Conservation (phyloP, 352 stramenopile species). For the Globisporangium irregulare region DNA sequence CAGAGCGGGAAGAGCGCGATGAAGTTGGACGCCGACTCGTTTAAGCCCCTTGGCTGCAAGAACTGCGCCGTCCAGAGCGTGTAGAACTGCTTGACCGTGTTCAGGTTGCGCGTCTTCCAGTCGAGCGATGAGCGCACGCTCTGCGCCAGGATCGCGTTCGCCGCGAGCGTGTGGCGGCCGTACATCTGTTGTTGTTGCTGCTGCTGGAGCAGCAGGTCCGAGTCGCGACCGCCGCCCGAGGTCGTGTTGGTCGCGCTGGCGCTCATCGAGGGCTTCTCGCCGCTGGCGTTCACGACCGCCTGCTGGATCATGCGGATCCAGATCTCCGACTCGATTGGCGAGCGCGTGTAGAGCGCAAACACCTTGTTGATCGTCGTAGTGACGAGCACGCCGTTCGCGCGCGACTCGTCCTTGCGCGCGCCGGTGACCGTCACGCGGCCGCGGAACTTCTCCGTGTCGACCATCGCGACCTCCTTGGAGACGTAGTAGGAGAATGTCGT, state of each 20-base stretch:
- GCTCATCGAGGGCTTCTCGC: slow-evolving; percentile 50
- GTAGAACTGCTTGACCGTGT: slow-evolving; percentile 84
- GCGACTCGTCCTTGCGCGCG: slow-evolving; percentile 55
- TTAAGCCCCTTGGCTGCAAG: slow-evolving; percentile 44
- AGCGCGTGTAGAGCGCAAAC: slow-evolving; percentile 84
- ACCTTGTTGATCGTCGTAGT: slow-evolving; percentile 86
- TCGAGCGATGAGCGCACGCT: slow-evolving; percentile 75
- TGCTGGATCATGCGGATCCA: slow-evolving; percentile 86
- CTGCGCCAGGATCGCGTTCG: slow-evolving; percentile 35
- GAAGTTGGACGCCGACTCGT: slow-evolving; percentile 59
- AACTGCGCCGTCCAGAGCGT: slow-evolving; percentile 76
- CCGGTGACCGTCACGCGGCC: slow-evolving; percentile 79
- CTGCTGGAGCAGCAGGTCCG: slow-evolving; percentile 31
- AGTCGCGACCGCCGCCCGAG: slow-evolving; percentile 36
- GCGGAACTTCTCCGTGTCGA: slow-evolving; percentile 82
- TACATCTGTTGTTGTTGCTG: slow-evolving; percentile 22
- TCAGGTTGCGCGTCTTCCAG: slow-evolving; percentile 83
- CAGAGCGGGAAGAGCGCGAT: slow-evolving; percentile 80
- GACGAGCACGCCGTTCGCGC: slow-evolving; percentile 75
- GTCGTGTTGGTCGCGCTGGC: slow-evolving; percentile 44
- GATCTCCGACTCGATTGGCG: slow-evolving; percentile 75
- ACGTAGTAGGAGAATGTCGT: slow-evolving; percentile 83
- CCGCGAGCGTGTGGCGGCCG: slow-evolving; percentile 26
- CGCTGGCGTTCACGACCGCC: slow-evolving; percentile 51
- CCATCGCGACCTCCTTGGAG: slow-evolving; percentile 74